Percentiles rank a stretch among this genome's conserved stretches.
phyloP scores from a whole-genome alignment of 2,329 filamentous ascomycete genomes.

The Fonsecaea erecta region DNA sequence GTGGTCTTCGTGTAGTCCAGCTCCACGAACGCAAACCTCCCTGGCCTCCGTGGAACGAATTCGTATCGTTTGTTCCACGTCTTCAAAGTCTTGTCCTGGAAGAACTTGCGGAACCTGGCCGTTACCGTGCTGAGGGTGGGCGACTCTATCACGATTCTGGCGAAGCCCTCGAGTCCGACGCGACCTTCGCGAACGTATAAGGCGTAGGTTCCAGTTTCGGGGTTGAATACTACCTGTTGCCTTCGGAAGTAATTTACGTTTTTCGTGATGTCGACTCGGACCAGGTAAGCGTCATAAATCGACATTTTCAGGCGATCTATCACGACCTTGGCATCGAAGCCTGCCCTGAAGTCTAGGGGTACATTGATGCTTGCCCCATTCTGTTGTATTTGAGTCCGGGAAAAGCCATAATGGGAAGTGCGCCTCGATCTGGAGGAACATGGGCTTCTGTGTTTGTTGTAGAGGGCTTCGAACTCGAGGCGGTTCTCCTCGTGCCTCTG shows the following conservation, averaged over 20 bases:
- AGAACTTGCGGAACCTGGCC: not conserved
- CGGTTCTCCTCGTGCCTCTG: not conserved
- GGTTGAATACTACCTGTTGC: not conserved
- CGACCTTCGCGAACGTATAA: not conserved
- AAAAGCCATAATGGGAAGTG: not conserved
- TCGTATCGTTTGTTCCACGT: not conserved
- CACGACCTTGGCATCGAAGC: not conserved
- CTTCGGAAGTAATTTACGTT: not conserved
- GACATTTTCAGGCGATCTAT: not conserved
- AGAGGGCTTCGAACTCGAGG: not conserved
- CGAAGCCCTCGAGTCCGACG: not conserved
- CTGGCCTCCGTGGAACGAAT: not conserved
- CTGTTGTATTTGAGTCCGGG: not conserved
- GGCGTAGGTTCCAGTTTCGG: not conserved
- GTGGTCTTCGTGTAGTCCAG: not conserved
- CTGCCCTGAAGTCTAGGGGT: not conserved
- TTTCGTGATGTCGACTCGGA: not conserved
- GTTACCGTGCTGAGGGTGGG: not conserved
- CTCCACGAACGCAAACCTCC: not conserved
- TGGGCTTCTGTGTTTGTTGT: not conserved
- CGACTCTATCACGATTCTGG: not conserved
- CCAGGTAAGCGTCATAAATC: not conserved
- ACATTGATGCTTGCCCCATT: not conserved
- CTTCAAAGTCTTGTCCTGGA: not conserved
- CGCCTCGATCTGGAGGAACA: not conserved